Conservation (phyloP, 441 rosid species). For the Pelargonium australe region DNA sequence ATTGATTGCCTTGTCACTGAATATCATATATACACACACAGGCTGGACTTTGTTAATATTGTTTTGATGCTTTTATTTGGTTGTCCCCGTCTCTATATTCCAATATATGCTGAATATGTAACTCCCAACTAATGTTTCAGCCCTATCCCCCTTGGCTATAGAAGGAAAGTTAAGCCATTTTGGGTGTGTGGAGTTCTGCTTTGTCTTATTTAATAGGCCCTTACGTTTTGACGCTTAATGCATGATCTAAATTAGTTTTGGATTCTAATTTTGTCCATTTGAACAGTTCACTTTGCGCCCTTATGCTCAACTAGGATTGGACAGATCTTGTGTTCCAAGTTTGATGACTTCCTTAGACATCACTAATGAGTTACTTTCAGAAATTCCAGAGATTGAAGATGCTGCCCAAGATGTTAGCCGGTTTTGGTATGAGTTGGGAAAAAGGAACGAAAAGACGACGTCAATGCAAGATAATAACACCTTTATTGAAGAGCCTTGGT, state of each 20-base stretch:
- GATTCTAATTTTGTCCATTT: not conserved
- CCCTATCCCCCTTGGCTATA: no score
- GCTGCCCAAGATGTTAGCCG: conserved; percentile 46
- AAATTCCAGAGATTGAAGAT: conserved; percentile 67
- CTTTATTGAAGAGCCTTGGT: conserved; percentile 77
- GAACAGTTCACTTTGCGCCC: conserved; percentile 89
- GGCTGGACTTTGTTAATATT: no score
- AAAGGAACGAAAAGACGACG: conserved; percentile 20
- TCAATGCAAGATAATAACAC: conserved; percentile 23
- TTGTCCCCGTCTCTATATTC: no score
- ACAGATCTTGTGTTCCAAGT: conserved; percentile 62
- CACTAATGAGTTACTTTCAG: conserved; percentile 51
- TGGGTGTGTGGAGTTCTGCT: no score
- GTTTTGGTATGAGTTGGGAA: conserved; percentile 42
- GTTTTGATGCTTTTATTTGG: no score
- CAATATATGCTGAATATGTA: no score
- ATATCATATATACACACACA: no score
- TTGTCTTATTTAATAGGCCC: no score
- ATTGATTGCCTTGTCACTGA: no score
- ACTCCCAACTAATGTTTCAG: no score
- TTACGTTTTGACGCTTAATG: not conserved
- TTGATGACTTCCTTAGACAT: conserved; percentile 35
- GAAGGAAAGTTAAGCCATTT: no score
- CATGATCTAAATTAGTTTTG: not conserved
- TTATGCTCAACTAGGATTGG: conserved; percentile 64